Evolutionary conservation across 2,329 filamentous ascomycete genomes (phyloP), one percentile per base, ranked within the genome.

Genomic region (Fusarium tuaranense): DNA sequence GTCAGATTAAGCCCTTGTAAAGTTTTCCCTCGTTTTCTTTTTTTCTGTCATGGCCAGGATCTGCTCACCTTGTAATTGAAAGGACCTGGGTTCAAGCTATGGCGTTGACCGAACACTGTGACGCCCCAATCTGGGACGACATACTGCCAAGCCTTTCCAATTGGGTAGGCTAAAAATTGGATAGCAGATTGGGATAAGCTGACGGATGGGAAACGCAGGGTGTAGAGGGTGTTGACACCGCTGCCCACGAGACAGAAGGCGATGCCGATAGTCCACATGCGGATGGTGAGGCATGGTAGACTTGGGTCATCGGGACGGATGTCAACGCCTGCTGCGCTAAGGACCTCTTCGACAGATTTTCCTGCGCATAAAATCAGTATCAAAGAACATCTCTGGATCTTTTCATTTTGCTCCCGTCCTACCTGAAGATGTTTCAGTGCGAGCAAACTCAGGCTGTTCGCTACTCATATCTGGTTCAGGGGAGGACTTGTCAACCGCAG

Each of bases 161-260:
- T 67, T 0, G 85, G 86, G 64, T 85, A 87, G 0, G 86, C 83
- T 7, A 86, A 69, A 41, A 87, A 80, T 65, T 87, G 86, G 16
- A 82, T 81, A 0, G 80, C 81, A 3, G 80, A 82, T 64, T 82
- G 80, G 0, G 80, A 81, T 3, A 82, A 73, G 18, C 76, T 80
- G 62, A 82, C 77, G 6, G 80, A 80, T 2, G 81, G 80, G 32
- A 81, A 80, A 0, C 80, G 72, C n/a, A 86, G 81, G 0, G 82
- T 84, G 63, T 85, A 84, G 22, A 86, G 77, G 25, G 84, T 84
- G 67, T 86, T 86, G n/a, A 80, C 78, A 7, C 71, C 82, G 5
- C 81, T 83, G 9, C 82, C 81, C 3, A 84, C 16, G 3, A 83
- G 81, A 14, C 82, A 83, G 46, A 83, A 83, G 16, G 76, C 77